A percentile compares a stretch with the other conserved stretches of the same genome.
Conservation (phyloP, 768 basidiomycete genomes). For the Agrocybe pediades region DNA sequence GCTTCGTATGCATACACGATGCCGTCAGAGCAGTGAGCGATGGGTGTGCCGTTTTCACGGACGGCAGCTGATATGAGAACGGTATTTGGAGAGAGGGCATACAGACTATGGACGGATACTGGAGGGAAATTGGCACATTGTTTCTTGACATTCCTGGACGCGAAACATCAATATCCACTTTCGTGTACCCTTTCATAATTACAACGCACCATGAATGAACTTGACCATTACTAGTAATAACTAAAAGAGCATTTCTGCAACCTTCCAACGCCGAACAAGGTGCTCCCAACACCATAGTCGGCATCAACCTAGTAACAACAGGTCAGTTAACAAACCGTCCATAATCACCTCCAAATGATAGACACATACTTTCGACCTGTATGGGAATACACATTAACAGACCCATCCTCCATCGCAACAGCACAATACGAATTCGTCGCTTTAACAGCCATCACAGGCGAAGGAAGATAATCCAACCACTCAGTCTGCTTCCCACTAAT, state of each 20-base stretch:
- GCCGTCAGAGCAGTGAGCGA: slow-evolving; percentile 79
- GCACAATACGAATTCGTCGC: slow-evolving; percentile 72
- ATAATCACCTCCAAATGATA: background rate
- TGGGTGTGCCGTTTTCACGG: slow-evolving; percentile 77
- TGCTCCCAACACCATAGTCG: slow-evolving; percentile 71
- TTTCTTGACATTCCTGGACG: slow-evolving; percentile 77
- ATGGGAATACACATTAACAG: slow-evolving; percentile 80
- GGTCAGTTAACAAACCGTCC: slow-evolving; percentile 2
- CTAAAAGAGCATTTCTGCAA: slow-evolving; percentile 62
- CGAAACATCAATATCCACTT: background rate
- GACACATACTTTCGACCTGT: slow-evolving; percentile 72
- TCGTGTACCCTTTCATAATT: slow-evolving; percentile 1
- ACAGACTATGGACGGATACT: slow-evolving; percentile 58
- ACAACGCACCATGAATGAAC: slow-evolving; percentile 71
- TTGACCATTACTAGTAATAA: slow-evolving; percentile 71
- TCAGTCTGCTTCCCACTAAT: slow-evolving; percentile 68
- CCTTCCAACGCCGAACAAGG: slow-evolving; percentile 72
- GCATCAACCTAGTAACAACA: slow-evolving; percentile 62
- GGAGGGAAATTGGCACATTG: slow-evolving; percentile 67
- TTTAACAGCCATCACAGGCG: slow-evolving; percentile 66
- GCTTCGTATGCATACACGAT: slow-evolving; percentile 79
- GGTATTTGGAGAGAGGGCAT: slow-evolving; percentile 56
- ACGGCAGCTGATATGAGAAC: slow-evolving; percentile 66
- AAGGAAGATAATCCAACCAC: slow-evolving; percentile 89
- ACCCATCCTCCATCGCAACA: slow-evolving; percentile 77